phyloP scores from a whole-genome alignment of 352 stramenopile species.

The Globisporangium acanthophoron region DNA sequence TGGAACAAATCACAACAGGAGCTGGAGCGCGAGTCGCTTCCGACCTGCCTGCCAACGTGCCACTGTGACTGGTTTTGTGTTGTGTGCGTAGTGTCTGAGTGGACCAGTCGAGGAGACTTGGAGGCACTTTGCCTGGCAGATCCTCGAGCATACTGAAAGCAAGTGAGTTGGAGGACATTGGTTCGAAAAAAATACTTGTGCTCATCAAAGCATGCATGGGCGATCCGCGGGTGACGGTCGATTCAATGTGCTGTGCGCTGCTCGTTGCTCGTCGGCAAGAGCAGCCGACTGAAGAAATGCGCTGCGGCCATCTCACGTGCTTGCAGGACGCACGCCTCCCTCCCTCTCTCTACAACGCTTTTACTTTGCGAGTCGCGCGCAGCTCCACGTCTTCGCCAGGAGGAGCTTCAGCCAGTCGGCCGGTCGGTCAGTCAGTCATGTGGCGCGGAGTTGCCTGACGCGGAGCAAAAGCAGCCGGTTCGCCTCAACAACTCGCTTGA shows the following conservation, averaged over 20 bases:
- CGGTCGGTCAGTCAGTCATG: too few species aligned
- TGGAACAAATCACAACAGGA: not conserved
- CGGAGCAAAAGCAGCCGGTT: slow-evolving; percentile 1
- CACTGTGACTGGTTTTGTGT: not conserved
- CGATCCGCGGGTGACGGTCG: too few species aligned
- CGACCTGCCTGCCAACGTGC: not conserved
- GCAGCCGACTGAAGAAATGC: too few species aligned
- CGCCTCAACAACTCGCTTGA: not conserved
- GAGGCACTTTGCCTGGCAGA: not conserved
- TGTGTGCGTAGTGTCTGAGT: not conserved
- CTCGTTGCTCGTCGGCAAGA: too few species aligned
- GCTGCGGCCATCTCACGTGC: too few species aligned
- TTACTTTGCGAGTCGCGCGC: too few species aligned
- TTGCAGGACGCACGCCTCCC: too few species aligned
- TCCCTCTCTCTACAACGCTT: too few species aligned
- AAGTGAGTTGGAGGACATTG: not conserved
- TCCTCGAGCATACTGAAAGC: not conserved
- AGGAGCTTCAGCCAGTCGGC: not conserved
- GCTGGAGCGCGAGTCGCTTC: too few species aligned
- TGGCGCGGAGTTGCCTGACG: not conserved
- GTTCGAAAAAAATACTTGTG: not conserved
- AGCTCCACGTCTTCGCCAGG: too few species aligned
- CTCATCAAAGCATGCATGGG: not conserved
- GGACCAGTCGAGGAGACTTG: not conserved
- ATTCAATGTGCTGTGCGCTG: too few species aligned